Evolutionary conservation across 2,329 filamentous ascomycete genomes (phyloP).

Genomic region (Nemania sp.): DNA sequence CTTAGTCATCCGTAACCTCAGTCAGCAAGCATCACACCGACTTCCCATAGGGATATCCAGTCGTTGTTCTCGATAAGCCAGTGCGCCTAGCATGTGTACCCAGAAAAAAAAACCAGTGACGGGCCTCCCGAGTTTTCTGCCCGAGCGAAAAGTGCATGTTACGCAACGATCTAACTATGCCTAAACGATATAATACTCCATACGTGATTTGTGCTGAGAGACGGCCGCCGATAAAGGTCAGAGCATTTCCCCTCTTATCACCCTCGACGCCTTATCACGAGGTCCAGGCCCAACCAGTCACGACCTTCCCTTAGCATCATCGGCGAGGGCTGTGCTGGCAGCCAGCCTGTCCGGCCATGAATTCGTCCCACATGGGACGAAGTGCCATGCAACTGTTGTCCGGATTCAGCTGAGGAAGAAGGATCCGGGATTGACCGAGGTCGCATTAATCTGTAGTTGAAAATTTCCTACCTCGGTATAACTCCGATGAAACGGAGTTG

Average conservation of each 20-base stretch:
- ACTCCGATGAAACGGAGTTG: not conserved
- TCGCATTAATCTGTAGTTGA: not conserved
- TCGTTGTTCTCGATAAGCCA: not conserved
- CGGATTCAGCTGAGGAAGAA: not conserved
- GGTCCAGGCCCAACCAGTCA: constrained; percentile 14
- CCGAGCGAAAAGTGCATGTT: not conserved
- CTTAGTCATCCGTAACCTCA: not conserved
- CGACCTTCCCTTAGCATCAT: not conserved
- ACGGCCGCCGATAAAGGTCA: not conserved
- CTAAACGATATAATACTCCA: not conserved
- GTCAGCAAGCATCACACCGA: constrained; percentile 17
- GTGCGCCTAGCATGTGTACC: not conserved
- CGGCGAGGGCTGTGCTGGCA: constrained; percentile 23
- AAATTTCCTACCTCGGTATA: not conserved
- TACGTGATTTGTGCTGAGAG: no score
- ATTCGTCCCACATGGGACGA: constrained; percentile 6
- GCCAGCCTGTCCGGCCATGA: constrained; percentile 13
- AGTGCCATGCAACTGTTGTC: constrained; percentile 5
- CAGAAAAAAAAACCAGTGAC: not conserved
- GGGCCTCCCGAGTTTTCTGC: no score
- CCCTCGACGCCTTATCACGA: constrained; percentile 19
- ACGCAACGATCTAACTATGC: not conserved
- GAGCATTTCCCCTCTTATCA: constrained; percentile 11
- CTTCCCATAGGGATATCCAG: constrained; percentile 1
- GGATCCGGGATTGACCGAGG: not conserved